phyloP scores from a whole-genome alignment of 208 protist species.

The Ichthyophonus hoferi region DNA sequence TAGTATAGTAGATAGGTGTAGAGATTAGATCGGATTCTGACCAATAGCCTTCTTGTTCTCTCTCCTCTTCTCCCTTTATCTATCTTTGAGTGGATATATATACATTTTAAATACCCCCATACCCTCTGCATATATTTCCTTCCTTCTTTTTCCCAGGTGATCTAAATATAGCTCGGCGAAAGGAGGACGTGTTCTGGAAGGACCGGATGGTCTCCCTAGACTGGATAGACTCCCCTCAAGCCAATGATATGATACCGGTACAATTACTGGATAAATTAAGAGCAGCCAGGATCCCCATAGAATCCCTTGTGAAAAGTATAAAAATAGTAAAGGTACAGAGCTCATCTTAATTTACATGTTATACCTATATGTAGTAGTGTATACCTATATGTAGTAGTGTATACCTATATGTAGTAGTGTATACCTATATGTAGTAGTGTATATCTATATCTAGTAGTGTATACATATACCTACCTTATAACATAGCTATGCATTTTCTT shows the following conservation, averaged over 20 bases:
- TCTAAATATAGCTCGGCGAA: conserved; percentile 2
- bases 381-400: not conserved
- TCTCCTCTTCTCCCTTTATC: too few relatives aligned
- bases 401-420: not conserved
- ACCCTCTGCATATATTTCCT: too few relatives aligned
- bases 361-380: not conserved
- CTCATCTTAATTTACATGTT: not conserved
- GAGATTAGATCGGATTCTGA: too few relatives aligned
- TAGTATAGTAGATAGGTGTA: not conserved
- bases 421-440: not conserved
- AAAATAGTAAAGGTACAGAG: not conserved
- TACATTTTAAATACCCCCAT: too few relatives aligned
- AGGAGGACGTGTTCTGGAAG: not conserved
- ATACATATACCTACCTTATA: not conserved
- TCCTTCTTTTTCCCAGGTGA: conserved; percentile 5
- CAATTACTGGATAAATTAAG: not conserved
- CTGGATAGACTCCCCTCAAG: not conserved
- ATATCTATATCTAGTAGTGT: not conserved
- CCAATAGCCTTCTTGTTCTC: too few relatives aligned
- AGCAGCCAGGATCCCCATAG: not conserved
- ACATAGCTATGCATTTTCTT: not conserved
- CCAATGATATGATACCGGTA: not conserved
- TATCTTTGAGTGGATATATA: too few relatives aligned
- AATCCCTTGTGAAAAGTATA: not conserved
- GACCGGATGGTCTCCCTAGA: not conserved